phyloP scores from a whole-genome alignment of 805 yeast species.

The Yamadazyma philogaea region DNA sequence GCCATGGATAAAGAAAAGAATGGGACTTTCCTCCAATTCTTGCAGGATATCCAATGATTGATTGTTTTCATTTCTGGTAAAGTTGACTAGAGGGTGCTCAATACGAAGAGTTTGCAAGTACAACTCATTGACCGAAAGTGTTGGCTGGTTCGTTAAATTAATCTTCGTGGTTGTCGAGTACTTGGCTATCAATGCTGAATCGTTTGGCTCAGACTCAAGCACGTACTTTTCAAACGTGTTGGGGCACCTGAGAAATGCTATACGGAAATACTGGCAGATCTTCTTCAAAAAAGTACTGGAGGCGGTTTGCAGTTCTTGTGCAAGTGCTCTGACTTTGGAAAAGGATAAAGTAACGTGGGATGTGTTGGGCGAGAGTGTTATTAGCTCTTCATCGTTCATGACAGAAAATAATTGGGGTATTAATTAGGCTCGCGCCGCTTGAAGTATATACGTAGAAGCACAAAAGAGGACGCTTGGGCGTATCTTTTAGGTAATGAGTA shows the following conservation, averaged over 20 bases:
- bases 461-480: too few relatives aligned
- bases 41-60: slow-evolving; percentile 21
- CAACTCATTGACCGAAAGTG: slow-evolving; percentile 30
- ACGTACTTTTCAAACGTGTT: slow-evolving; percentile 44
- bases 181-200: slow-evolving; percentile 52
- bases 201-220: slow-evolving; percentile 46
- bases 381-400: neutral
- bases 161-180: slow-evolving; percentile 41
- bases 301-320: slow-evolving; percentile 11
- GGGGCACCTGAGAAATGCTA: slow-evolving; percentile 14
- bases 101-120: slow-evolving; percentile 43
- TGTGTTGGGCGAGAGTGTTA: slow-evolving; percentile 6
- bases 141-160: slow-evolving; percentile 22
- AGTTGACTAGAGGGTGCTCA: slow-evolving; percentile 46
- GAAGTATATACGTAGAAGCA: neutral
- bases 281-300: slow-evolving; percentile 23
- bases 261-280: slow-evolving; percentile 25
- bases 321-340: slow-evolving; percentile 1
- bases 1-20: slow-evolving; percentile 75
- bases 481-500: too few relatives aligned
- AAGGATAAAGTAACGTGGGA: slow-evolving; percentile 6
- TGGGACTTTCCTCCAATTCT: slow-evolving; percentile 51
- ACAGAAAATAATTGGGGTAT: neutral
- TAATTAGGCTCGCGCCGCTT: neutral
- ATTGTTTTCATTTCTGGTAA: slow-evolving; percentile 26